phyloP scores from a whole-genome alignment of 495 filamentous ascomycete species.

The Tuber microsphaerosporum region DNA sequence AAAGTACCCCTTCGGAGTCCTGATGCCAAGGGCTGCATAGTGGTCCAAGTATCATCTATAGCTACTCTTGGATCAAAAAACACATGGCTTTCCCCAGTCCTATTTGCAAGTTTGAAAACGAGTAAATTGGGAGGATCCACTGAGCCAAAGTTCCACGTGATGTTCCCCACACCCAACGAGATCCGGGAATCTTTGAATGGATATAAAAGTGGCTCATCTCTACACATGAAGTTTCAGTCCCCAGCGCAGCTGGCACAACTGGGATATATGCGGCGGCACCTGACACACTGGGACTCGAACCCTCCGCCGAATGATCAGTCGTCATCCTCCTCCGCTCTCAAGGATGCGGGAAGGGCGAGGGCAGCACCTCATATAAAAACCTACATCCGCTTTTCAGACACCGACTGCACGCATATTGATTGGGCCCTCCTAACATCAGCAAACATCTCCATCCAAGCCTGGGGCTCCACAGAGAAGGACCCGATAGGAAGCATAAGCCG shows the following conservation, averaged over 20 bases:
- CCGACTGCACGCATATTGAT: constrained; percentile 53
- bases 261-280: constrained; percentile 60
- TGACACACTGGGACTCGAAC: constrained; percentile 44
- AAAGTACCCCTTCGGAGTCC: constrained; percentile 46
- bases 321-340: not conserved
- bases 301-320: not conserved
- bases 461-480: constrained; percentile 59
- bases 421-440: constrained; percentile 84
- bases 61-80: constrained; percentile 68
- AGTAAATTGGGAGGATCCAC: not conserved
- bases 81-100: constrained; percentile 67
- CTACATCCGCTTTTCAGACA: constrained; percentile 63
- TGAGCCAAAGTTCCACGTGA: constrained; percentile 49
- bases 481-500: constrained; percentile 44
- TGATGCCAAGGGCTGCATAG: constrained; percentile 48
- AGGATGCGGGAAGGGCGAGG: constrained; percentile 55
- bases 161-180: constrained; percentile 74
- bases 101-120: constrained; percentile 45
- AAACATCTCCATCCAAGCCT: constrained; percentile 83
- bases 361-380: constrained; percentile 91
- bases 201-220: constrained; percentile 68
- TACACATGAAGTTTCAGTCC: constrained; percentile 71
- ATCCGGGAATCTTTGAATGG: constrained; percentile 74
- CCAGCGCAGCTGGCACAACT: constrained; percentile 66
- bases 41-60: constrained; percentile 74